Conservation (phyloP, 2,329 filamentous ascomycete genomes). For the Penicillium occitanis region DNA sequence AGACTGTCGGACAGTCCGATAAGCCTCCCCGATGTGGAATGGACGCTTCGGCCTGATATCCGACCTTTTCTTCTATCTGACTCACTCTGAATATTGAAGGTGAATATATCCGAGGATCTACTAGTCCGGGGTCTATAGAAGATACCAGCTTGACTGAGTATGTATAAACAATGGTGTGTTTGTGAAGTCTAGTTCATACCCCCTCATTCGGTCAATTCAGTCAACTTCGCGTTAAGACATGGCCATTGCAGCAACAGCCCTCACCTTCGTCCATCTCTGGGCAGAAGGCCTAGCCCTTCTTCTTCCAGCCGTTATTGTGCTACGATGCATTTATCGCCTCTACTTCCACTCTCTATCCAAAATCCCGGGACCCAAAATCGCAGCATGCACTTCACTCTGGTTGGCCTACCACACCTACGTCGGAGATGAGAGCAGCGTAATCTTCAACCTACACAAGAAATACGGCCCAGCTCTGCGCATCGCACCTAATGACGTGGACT, state of each 20-base stretch:
- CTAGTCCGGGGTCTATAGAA: not conserved
- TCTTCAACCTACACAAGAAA: slow-evolving; percentile 30
- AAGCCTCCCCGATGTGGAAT: not conserved
- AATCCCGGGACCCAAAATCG: slow-evolving; percentile 36
- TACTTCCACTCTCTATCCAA: slow-evolving; percentile 32
- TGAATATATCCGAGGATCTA: not conserved
- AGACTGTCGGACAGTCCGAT: not conserved
- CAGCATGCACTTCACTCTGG: slow-evolving; percentile 31
- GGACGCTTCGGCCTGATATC: not conserved
- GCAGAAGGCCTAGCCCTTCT: not conserved
- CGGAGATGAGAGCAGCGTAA: slow-evolving; percentile 28
- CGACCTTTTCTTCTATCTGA: not conserved
- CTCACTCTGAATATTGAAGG: not conserved
- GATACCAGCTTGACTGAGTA: not conserved
- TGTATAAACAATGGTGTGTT: not conserved
- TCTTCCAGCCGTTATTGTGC: not conserved
- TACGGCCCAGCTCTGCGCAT: slow-evolving; percentile 36
- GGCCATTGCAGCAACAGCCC: slow-evolving; percentile 4
- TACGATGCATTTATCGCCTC: slow-evolving; percentile 29
- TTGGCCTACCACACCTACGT: slow-evolving; percentile 33
- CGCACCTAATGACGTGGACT: slow-evolving; percentile 42
- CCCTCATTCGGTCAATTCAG: not conserved
- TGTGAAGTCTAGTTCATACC: not conserved
- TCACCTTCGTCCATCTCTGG: slow-evolving; percentile 1
- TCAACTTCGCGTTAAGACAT: not conserved